Evolutionary conservation across 2,329 filamentous ascomycete species (phyloP), one percentile per base, ranked within the genome.

Genomic region (Metarhizium rileyi): DNA sequence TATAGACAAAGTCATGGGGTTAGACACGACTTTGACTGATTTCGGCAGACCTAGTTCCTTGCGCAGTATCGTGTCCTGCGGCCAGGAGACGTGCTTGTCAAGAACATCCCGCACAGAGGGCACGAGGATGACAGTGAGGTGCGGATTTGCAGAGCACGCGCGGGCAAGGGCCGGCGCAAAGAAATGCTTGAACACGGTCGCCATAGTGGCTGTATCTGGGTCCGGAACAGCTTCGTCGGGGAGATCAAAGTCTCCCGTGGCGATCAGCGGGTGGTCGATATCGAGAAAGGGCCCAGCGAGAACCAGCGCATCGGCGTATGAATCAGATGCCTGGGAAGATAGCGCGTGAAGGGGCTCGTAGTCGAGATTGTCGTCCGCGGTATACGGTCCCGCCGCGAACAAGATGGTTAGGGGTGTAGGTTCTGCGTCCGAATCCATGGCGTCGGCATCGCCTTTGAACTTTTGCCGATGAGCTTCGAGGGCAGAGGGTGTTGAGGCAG

Each of bases 211-310:
- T 14, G 82, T 83, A 63, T 96, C 88, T 0, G 86, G 81, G 51
- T 96, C 79, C 60, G 84, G 64, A 62, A 72, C 72, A 50, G 78
- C 78, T 46, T 84, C 78, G 23, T 83, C 78, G 36, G 86, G 84
- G 51, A 90, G 74, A 60, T 91, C 81, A 62, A 91, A 84, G 68
- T 91, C 86, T 55, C 89, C 84, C 16, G 80, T 77, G 23, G 89
- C 87, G 48, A 98, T 79, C 25, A 94, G 74, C 0, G 93, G 91
- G 63, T 98, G 93, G 58, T 96, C 90, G 33, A 86, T 75, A 63
- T 97, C 93, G 56, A 98, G 76, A 64, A 98, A 96, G 0, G 93
- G 93, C 0, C 93, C 93, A 4, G 80, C 73, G 8, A 98, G 74
- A 41, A 97, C 77, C 26, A 98, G 70, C 3, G 81, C 80, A 63